Evolutionary conservation across 2,329 filamentous ascomycete species (phyloP).

Genomic region (Monilinia vaccinii-corymbosi): DNA sequence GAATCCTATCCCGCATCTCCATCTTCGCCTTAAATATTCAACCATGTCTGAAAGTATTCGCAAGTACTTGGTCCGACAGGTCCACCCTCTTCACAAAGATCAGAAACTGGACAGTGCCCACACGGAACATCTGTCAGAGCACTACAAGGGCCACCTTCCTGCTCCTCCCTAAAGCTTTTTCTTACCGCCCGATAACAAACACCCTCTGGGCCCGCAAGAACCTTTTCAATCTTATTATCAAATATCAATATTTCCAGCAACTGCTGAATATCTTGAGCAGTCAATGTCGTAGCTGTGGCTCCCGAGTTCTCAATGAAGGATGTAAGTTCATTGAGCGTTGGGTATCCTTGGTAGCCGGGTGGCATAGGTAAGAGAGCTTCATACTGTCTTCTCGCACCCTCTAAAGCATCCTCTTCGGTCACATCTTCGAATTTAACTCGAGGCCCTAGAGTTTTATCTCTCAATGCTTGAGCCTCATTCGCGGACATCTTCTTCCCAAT

Average conservation of each 20-base stretch:
- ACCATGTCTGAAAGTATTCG: constrained; percentile 84
- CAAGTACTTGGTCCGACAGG: constrained; percentile 85
- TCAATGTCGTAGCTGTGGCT: constrained; percentile 60
- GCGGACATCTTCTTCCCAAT: constrained; percentile 38
- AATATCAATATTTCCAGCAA: constrained; percentile 82
- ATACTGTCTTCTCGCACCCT: constrained; percentile 16
- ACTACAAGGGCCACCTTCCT: constrained; percentile 35
- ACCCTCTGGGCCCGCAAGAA: constrained; percentile 30
- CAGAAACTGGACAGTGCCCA: constrained; percentile 85
- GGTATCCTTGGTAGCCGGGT: constrained; percentile 66
- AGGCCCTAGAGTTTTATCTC: constrained; percentile 19
- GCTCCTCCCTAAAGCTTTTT: constrained; percentile 23
- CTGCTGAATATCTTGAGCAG: constrained; percentile 71
- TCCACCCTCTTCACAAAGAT: constrained; percentile 82
- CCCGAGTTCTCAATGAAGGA: constrained; percentile 58
- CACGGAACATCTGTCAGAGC: constrained; percentile 76
- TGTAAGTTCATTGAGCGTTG: constrained; percentile 71
- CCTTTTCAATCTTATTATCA: constrained; percentile 71
- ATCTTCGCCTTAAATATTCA: constrained; percentile 34
- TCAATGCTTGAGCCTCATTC: constrained; percentile 29
- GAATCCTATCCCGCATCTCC: constrained; percentile 8
- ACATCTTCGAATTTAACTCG: constrained; percentile 11
- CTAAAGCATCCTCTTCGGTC: constrained; percentile 15
- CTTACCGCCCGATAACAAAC: constrained; percentile 30
- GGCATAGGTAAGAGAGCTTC: constrained; percentile 39